These are phyloP conservation scores for Capsicum baccatum DNA, from an alignment of 257 asterid genomes.

Conservation along the genomic window DNA sequence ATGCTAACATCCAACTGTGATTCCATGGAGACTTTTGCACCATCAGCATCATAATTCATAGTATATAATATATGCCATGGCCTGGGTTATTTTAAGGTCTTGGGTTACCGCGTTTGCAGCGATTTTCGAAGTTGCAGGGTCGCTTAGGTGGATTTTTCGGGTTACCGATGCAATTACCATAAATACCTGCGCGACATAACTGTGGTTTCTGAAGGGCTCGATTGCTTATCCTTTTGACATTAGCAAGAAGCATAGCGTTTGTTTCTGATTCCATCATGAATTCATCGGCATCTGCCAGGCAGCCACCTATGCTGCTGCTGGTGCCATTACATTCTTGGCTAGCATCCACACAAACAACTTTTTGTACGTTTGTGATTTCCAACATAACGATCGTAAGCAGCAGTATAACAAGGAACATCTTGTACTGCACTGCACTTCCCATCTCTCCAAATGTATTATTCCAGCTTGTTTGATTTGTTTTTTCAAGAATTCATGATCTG, in stretches of 20 bases:
- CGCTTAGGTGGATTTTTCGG: background rate
- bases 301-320: slow-evolving; percentile 19
- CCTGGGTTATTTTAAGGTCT: too few relatives aligned
- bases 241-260: too few relatives aligned
- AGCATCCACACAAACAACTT: background rate
- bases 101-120: background rate
- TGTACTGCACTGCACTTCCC: background rate
- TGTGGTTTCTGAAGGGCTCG: too few relatives aligned
- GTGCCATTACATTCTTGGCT: slow-evolving; percentile 33
- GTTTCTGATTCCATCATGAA: slow-evolving; percentile 39
- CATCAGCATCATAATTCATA: background rate
- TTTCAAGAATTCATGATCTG: too few relatives aligned
- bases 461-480: too few relatives aligned
- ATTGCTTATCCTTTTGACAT: too few relatives aligned
- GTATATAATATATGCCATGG: too few relatives aligned
- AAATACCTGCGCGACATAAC: too few relatives aligned
- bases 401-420: background rate
- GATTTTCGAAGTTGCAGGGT: slow-evolving; percentile 12
- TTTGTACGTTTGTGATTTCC: background rate
- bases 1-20: too few relatives aligned
- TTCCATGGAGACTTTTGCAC: background rate
- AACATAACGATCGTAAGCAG: too few relatives aligned
- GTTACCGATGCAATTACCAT: background rate
- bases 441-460: background rate
- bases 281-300: slow-evolving; percentile 24